phyloP scores from a whole-genome alignment of 495 filamentous ascomycete genomes.

The Penicillium silybi region DNA sequence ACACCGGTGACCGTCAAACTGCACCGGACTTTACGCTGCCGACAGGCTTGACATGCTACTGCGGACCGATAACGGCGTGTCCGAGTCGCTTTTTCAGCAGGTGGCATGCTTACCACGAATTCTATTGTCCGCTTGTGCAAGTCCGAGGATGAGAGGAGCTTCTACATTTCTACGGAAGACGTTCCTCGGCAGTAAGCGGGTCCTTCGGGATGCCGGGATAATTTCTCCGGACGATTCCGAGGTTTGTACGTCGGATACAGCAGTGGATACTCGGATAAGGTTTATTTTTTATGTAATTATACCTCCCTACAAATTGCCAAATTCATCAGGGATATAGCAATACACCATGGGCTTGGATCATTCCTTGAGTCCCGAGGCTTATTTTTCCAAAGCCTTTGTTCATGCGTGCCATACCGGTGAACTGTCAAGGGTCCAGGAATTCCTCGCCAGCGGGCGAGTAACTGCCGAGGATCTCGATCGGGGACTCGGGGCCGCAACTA shows the following conservation, averaged over 20 bases:
- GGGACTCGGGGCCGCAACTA: constrained; percentile 1
- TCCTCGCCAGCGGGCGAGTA: constrained; percentile 6
- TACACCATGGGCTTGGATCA: too few relatives aligned
- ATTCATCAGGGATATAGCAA: too few relatives aligned
- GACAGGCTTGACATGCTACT: constrained; percentile 29
- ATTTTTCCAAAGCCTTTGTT: not conserved
- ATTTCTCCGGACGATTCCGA: not conserved
- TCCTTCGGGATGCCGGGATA: not conserved
- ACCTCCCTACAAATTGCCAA: too few relatives aligned
- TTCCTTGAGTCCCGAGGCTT: too few relatives aligned
- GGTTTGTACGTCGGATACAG: too few relatives aligned
- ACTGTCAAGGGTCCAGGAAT: constrained; percentile 3
- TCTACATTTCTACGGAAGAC: not conserved
- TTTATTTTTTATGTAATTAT: too few relatives aligned
- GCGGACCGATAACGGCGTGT: constrained; percentile 33
- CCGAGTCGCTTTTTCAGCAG: not conserved
- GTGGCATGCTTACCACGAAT: not conserved
- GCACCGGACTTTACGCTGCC: constrained; percentile 34
- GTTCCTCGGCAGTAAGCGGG: not conserved
- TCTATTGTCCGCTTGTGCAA: not conserved
- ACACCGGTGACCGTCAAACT: constrained; percentile 28
- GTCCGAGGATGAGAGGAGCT: not conserved
- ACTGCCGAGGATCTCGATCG: constrained; percentile 3
- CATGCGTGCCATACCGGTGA: not conserved
- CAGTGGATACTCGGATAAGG: too few relatives aligned